Evolutionary conservation across 2,329 filamentous ascomycete species (phyloP).

Genomic region (Ilyonectria mors-panacis): DNA sequence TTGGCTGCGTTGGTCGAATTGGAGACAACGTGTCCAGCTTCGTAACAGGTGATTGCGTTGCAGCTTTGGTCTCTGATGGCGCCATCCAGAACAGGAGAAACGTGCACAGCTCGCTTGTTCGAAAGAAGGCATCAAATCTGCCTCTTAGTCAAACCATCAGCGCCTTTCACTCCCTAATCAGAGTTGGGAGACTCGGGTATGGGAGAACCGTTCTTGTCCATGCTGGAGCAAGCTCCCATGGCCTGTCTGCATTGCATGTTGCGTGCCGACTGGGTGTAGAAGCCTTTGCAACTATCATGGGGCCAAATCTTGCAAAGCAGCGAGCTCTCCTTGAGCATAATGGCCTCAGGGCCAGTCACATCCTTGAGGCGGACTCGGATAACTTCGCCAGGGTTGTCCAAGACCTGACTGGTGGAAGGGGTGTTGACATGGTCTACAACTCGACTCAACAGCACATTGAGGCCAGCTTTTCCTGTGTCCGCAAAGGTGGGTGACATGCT

Average conservation of each 20-base stretch:
- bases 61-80: constrained; percentile 54
- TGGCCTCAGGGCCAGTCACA: constrained; percentile 53
- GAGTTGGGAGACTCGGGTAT: constrained; percentile 48
- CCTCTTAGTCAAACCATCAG: constrained; percentile 58
- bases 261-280: constrained; percentile 55
- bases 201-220: constrained; percentile 59
- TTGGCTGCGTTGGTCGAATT: constrained; percentile 54
- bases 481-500: constrained; percentile 50
- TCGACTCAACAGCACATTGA: constrained; percentile 56
- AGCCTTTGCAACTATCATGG: constrained; percentile 60
- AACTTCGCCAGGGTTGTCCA: constrained; percentile 53
- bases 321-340: constrained; percentile 52
- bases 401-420: constrained; percentile 50
- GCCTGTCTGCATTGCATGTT: constrained; percentile 61
- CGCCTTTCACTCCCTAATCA: constrained; percentile 60
- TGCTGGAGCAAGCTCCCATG: constrained; percentile 59
- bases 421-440: constrained; percentile 63
- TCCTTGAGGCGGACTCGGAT: constrained; percentile 56
- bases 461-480: constrained; percentile 53
- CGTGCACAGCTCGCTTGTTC: constrained; percentile 56
- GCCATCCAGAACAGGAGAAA: constrained; percentile 54
- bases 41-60: constrained; percentile 58
- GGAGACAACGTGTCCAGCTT: constrained; percentile 54
- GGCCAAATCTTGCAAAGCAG: constrained; percentile 51
- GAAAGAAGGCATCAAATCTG: constrained; percentile 45